These are phyloP conservation scores for Castanopsis chinensis DNA, from an alignment of 306 rosid genomes.

Conservation along the genomic window DNA sequence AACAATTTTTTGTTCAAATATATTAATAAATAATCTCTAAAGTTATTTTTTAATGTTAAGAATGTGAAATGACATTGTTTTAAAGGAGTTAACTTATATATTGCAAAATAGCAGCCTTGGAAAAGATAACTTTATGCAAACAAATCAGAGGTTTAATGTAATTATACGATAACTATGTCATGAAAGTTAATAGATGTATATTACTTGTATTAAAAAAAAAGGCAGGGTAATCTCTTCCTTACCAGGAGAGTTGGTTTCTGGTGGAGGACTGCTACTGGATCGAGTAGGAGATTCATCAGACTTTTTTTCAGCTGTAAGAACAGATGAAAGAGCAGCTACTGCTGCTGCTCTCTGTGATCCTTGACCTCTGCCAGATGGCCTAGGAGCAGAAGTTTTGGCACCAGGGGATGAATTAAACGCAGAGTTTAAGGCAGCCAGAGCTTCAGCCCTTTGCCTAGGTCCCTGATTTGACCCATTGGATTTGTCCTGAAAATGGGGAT, in stretches of 20 bases:
- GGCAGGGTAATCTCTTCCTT: conserved; percentile 22
- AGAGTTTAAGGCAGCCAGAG: conserved; percentile 85
- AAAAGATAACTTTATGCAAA: not conserved
- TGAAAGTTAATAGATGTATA: not conserved
- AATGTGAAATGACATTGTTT: too few relatives aligned
- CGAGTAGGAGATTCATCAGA: conserved; percentile 68
- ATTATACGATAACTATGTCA: not conserved
- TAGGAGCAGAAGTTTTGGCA: conserved; percentile 39
- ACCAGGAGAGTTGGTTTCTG: conserved; percentile 57
- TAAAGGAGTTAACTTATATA: not conserved
- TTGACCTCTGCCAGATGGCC: conserved; percentile 50
- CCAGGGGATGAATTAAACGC: conserved; percentile 77
- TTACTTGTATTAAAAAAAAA: too few relatives aligned
- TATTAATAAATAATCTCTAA: too few relatives aligned
- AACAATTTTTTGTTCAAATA: too few relatives aligned
- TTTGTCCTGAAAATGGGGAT: conserved; percentile 58
- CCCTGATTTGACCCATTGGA: conserved; percentile 66
- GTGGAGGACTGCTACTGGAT: conserved; percentile 54
- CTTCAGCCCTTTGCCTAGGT: conserved; percentile 98
- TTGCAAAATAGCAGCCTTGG: not conserved
- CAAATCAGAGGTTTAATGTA: not conserved
- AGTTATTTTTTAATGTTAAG: too few relatives aligned
- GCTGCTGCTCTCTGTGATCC: conserved; percentile 99
- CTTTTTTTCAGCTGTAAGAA: conserved; percentile 92
- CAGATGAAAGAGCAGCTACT: conserved; percentile 94